phyloP scores from a whole-genome alignment of 805 yeast genomes.

The Ogataea pignaliae region DNA sequence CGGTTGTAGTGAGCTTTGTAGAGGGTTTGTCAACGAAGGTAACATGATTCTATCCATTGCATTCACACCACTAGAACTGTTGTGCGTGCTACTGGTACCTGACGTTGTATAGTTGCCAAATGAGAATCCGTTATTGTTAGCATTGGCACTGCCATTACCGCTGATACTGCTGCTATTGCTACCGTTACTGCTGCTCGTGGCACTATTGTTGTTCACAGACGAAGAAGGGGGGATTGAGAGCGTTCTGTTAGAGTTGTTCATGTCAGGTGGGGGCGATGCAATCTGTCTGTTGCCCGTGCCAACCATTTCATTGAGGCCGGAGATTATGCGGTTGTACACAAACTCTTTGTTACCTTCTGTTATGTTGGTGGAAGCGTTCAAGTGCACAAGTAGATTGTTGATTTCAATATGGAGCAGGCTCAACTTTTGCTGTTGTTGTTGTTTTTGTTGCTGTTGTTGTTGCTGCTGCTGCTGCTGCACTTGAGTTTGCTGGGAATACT shows the following conservation, averaged over 20 bases:
- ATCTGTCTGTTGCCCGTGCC: conserved; percentile 3
- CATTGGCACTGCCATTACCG: not conserved
- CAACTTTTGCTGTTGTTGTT: conserved; percentile 14
- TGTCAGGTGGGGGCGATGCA: conserved; percentile 18
- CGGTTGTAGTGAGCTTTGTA: conserved; percentile 22
- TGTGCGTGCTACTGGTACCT: not conserved
- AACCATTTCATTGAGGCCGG: conserved; percentile 19
- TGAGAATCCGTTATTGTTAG: not conserved
- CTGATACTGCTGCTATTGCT: not conserved
- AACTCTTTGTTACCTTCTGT: conserved; percentile 25
- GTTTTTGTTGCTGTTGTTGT: conserved; percentile 4
- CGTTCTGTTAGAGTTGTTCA: conserved; percentile 13
- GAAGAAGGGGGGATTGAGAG: conserved; percentile 5
- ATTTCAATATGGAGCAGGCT: conserved; percentile 25
- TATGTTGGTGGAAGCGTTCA: conserved; percentile 18
- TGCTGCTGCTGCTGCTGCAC: conserved; percentile 2
- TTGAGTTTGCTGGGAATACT: not conserved
- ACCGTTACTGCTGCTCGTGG: not conserved
- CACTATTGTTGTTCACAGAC: not conserved
- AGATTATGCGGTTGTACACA: conserved; percentile 20
- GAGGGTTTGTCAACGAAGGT: conserved; percentile 21
- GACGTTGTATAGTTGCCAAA: conserved; percentile 11
- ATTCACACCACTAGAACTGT: conserved; percentile 1
- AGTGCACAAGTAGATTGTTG: conserved; percentile 24
- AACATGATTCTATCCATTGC: conserved; percentile 17